phyloP scores from a whole-genome alignment of 202 grass and related monocot genomes.

The Schoenoplectus triqueter region DNA sequence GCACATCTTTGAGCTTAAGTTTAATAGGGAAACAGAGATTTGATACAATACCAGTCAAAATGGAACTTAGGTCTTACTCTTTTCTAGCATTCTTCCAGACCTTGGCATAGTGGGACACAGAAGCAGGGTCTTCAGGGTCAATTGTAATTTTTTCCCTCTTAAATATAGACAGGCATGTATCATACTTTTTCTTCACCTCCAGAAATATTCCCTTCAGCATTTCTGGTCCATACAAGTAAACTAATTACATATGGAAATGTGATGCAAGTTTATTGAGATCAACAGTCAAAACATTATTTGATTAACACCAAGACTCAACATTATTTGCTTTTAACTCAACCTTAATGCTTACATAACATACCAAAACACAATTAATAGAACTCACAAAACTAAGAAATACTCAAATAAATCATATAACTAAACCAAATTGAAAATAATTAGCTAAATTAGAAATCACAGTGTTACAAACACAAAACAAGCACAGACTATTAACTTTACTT shows the following conservation, averaged over 20 bases:
- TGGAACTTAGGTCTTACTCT: constrained; percentile 58
- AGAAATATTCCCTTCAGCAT: constrained; percentile 90
- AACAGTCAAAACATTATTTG: background rate
- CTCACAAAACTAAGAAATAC: background rate
- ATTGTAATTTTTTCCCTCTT: constrained; percentile 98
- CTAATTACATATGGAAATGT: constrained; percentile 1
- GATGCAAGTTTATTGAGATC: background rate
- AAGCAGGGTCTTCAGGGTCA: constrained; percentile 80
- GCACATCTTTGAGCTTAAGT: background rate
- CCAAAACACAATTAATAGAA: background rate
- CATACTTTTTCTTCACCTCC: constrained; percentile 94
- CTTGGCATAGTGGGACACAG: constrained; percentile 70
- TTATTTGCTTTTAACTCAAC: background rate
- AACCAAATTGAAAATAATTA: background rate
- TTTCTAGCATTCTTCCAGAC: constrained; percentile 82
- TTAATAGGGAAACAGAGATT: background rate
- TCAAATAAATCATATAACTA: background rate
- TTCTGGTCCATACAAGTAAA: constrained; percentile 47
- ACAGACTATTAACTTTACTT: background rate
- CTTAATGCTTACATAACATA: background rate
- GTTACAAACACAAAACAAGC: too few relatives aligned
- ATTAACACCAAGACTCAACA: too few relatives aligned
- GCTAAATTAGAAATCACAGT: background rate
- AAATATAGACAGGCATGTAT: constrained; percentile 71
- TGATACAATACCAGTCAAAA: background rate